Percentiles rank a stretch among this genome's conserved stretches.
Conservation (phyloP, 306 rosid genomes). For the Macrotyloma uniflorum region DNA sequence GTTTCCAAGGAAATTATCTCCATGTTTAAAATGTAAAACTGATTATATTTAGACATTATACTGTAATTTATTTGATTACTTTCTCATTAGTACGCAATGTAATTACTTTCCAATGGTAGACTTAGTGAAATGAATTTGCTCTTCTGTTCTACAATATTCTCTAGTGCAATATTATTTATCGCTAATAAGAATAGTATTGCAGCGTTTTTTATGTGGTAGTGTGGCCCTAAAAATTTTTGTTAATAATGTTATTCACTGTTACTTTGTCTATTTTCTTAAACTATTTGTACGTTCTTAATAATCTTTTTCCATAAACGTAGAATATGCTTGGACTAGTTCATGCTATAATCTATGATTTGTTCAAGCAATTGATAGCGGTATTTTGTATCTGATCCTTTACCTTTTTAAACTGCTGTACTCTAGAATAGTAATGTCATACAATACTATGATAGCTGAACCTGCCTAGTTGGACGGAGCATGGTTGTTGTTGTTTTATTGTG, state of each 20-base stretch:
- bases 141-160: neutral
- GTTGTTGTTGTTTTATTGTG: neutral
- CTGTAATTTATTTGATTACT: constrained; percentile 12
- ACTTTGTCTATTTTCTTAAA: neutral
- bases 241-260: neutral
- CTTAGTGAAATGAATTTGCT: constrained; percentile 7
- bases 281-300: neutral
- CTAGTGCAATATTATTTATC: neutral
- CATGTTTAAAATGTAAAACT: neutral
- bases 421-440: neutral
- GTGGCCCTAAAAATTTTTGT: neutral
- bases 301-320: neutral
- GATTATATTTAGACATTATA: neutral
- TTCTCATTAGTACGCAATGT: neutral
- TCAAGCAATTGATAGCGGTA: neutral
- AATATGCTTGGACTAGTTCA: neutral
- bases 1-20: constrained; percentile 29
- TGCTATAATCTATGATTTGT: neutral
- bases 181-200: constrained; percentile 5
- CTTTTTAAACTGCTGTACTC: neutral
- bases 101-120: constrained; percentile 17
- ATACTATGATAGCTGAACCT: neutral
- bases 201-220: neutral
- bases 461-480: neutral
- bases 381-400: neutral